Percentiles rank a stretch among this genome's conserved stretches.
phyloP scores from a whole-genome alignment of 768 basidiomycete species.

The Mycena epipterygia region DNA sequence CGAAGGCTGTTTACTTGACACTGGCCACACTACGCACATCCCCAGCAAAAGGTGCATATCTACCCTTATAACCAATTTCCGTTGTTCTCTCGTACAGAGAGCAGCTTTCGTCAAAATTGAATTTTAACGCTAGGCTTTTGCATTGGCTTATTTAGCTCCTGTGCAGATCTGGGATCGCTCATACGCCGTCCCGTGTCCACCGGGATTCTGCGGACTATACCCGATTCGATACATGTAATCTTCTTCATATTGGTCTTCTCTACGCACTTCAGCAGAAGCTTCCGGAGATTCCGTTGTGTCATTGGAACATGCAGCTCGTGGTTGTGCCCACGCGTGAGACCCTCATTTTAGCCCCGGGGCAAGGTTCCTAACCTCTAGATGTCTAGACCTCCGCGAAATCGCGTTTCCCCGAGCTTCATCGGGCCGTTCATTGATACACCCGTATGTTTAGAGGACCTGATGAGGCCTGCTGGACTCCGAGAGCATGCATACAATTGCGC shows the following conservation, averaged over 20 bases:
- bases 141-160: slow-evolving; percentile 28
- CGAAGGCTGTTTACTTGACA: slow-evolving; percentile 55
- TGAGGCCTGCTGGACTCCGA: background rate
- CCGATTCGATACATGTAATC: slow-evolving; percentile 31
- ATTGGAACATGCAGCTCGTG: slow-evolving; percentile 18
- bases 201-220: slow-evolving; percentile 31
- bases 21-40: slow-evolving; percentile 45
- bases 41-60: background rate
- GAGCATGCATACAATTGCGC: background rate
- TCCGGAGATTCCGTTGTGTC: slow-evolving; percentile 32
- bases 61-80: slow-evolving; percentile 29
- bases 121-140: slow-evolving; percentile 35
- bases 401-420: slow-evolving; percentile 3
- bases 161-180: slow-evolving; percentile 34
- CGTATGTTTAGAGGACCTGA: slow-evolving; percentile 13
- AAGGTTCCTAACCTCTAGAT: background rate
- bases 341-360: slow-evolving; percentile 19
- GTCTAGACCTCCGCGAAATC: slow-evolving; percentile 5
- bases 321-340: slow-evolving; percentile 20
- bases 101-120: slow-evolving; percentile 26
- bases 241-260: slow-evolving; percentile 27
- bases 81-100: slow-evolving; percentile 33
- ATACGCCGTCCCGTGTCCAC: slow-evolving; percentile 27
- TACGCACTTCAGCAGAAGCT: slow-evolving; percentile 18
- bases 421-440: slow-evolving; percentile 27